Percentiles rank a stretch among this genome's conserved stretches.
These are phyloP conservation scores for Erucastrum elatum DNA, from an alignment of 345 rosid genomes.

Conservation along the genomic window DNA sequence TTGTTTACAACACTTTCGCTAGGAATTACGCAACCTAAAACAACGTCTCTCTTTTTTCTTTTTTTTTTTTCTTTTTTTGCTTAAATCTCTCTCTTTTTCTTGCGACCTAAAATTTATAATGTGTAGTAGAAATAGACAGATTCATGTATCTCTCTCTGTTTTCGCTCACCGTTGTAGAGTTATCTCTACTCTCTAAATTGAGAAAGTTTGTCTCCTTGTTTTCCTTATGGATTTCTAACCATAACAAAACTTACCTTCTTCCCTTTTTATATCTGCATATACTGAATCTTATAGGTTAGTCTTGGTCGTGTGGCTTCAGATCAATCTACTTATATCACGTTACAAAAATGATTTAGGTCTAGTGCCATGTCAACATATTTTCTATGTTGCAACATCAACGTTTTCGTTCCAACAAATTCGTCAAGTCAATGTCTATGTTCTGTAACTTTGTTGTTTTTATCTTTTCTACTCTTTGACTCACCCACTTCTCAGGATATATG, in stretches of 20 bases:
- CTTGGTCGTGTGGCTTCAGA: background rate
- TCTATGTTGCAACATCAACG: background rate
- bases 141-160: background rate
- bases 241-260: background rate
- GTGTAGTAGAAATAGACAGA: background rate
- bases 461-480: background rate
- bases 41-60: background rate
- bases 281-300: background rate
- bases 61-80: no score
- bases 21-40: background rate
- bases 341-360: background rate
- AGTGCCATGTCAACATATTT: background rate
- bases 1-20: background rate
- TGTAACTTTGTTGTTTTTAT: background rate
- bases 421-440: background rate
- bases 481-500: background rate
- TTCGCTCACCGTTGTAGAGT: background rate
- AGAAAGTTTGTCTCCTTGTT: background rate
- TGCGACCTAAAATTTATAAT: background rate
- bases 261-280: background rate
- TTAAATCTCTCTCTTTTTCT: background rate
- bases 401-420: background rate
- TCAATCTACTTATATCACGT: background rate
- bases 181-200: background rate
- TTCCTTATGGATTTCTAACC: background rate